phyloP scores from a whole-genome alignment of 1,284 basidiomycete species.

The Ustilago esculenta region DNA sequence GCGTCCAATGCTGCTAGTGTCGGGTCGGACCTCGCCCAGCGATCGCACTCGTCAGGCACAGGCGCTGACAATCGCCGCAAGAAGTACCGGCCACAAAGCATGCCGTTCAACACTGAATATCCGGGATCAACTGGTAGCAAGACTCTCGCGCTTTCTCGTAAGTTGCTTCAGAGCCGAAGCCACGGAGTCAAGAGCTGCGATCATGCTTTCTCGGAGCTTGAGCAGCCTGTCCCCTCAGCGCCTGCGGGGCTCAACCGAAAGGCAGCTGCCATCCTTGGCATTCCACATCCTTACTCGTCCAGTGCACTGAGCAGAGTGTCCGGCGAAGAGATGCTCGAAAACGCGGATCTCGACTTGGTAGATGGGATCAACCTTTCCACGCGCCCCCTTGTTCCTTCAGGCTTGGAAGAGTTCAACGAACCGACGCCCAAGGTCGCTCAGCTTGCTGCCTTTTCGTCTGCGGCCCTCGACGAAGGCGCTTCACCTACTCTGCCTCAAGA shows the following conservation, averaged over 20 bases:
- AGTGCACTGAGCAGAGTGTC: not conserved
- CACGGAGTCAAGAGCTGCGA: conserved; percentile 22
- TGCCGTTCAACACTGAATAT: conserved; percentile 9
- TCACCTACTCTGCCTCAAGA: conserved; percentile 44
- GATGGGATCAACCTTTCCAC: not conserved
- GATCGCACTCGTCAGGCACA: not conserved
- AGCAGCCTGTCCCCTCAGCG: not conserved
- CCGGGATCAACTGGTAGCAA: conserved; percentile 6
- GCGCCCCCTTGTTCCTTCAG: conserved; percentile 13
- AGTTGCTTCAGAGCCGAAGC: conserved; percentile 18
- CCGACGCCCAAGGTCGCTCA: conserved; percentile 32
- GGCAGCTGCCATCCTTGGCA: conserved; percentile 37
- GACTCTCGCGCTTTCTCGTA: conserved; percentile 22
- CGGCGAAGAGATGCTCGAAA: conserved; percentile 12
- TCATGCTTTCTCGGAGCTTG: conserved; percentile 12
- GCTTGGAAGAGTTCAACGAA: conserved; percentile 34
- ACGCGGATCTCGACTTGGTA: conserved; percentile 9
- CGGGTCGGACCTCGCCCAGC: not conserved
- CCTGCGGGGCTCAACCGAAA: conserved; percentile 25
- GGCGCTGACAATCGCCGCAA: conserved; percentile 2
- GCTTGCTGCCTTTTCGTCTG: conserved; percentile 33
- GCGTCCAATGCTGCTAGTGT: conserved; percentile 2
- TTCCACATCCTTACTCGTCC: conserved; percentile 36
- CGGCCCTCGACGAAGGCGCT: conserved; percentile 31
- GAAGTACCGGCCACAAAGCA: conserved; percentile 16